Evolutionary conservation across 2,329 filamentous ascomycete genomes (phyloP).

Genomic region (Hypoxylon sp.): DNA sequence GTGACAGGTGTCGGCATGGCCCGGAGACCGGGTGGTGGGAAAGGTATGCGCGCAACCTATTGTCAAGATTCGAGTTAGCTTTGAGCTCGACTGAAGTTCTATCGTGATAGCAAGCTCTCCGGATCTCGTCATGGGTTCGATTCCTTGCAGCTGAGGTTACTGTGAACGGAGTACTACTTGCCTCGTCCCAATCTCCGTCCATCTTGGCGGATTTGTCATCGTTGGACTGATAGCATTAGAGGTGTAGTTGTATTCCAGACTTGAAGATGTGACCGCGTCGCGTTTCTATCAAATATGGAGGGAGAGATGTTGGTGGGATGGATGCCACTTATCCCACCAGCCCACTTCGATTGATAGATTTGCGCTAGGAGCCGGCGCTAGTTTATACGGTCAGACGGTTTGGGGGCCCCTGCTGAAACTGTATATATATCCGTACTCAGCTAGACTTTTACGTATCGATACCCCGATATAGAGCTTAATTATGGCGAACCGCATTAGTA

Average conservation of each 20-base stretch:
- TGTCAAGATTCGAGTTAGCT: slow-evolving; percentile 27
- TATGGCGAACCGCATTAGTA: not conserved
- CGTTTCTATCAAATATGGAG: slow-evolving; percentile 24
- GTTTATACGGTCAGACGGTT: slow-evolving; percentile 1
- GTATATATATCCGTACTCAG: not conserved
- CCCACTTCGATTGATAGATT: slow-evolving; percentile 22
- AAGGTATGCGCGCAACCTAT: slow-evolving; percentile 83
- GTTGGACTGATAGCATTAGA: slow-evolving; percentile 36
- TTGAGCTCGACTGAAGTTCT: not conserved
- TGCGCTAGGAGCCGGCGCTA: not conserved
- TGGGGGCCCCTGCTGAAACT: not conserved
- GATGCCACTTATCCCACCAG: slow-evolving; percentile 25
- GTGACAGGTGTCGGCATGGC: slow-evolving; percentile 78
- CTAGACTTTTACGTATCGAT: not conserved
- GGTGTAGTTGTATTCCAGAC: slow-evolving; percentile 14
- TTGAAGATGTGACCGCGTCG: slow-evolving; percentile 18
- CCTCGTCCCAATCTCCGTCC: slow-evolving; percentile 78
- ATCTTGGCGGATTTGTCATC: slow-evolving; percentile 58
- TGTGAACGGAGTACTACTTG: slow-evolving; percentile 53
- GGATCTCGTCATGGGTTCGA: slow-evolving; percentile 7
- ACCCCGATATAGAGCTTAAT: not conserved
- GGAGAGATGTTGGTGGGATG: slow-evolving; percentile 8
- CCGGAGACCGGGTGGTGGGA: slow-evolving; percentile 81
- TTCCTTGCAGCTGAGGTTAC: slow-evolving; percentile 2
- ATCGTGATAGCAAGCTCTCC: not conserved